Base-by-base conservation (phyloP, 192 early-diverging fungal genomes). In the Phycomyces nitens region DNA sequence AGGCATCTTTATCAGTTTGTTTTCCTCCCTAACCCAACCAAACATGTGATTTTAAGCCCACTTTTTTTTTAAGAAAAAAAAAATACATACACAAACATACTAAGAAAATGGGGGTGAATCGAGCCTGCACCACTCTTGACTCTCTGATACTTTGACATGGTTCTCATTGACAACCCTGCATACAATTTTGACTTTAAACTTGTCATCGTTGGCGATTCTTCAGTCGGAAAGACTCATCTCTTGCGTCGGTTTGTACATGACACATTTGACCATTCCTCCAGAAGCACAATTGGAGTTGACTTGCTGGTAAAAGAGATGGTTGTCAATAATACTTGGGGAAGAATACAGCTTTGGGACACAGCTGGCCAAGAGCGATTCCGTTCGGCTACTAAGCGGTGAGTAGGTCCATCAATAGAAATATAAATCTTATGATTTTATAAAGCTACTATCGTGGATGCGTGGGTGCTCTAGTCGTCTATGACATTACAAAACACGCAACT, bases 281-380 rank as follows among this genome's bases (percentile, higher is more conserved):
- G 59, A 27, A 75, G 73, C 9, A 80, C 78, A 29, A 77, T 80
- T 43, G 78, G 78, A 4, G 60, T 80, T 0, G 78, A 80, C 39
- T 68, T 80, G 20, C 64, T 68, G 3, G 65, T 56, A 40, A 73
- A 68, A 18, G 56, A 61, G 34, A 66, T 77, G 39, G 41, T 62
- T 22, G 59, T 77, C 22, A 69, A 58, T 9, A 24, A 47, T 64
- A 89, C 87, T 60, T 76, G 82, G 44, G 83, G 88, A 64, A 88
- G 86, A 62, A 88, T 86, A 64, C 87, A 90, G 62, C 88, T 90
- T 60, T 90, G 86, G 88, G 88, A 88, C 60, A 87, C 86, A 11
- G 93, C 93, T 34, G 93, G 94, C 11, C 94, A 96, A 77, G 94
- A 96, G 74, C 75, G 94, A 39, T 95, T 92, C 71, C 90, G 92